These are phyloP conservation scores for Colletotrichum lupini DNA, from an alignment of 2,329 filamentous ascomycete genomes.

Conservation along the genomic window DNA sequence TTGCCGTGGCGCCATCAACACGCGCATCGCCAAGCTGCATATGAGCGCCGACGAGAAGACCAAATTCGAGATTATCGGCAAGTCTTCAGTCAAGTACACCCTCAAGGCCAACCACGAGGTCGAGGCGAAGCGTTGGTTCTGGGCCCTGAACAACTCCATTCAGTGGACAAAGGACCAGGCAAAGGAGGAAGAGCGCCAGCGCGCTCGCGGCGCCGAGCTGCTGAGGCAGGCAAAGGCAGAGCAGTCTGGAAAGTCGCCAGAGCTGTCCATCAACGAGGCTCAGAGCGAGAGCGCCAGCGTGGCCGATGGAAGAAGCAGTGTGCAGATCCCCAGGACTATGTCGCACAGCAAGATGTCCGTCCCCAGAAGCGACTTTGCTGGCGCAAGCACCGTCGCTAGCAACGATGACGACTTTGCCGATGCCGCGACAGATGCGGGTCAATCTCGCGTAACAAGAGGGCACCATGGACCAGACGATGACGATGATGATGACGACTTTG, in stretches of 20 bases:
- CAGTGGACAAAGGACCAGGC: slow-evolving; percentile 98
- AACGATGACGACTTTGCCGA: slow-evolving; percentile 65
- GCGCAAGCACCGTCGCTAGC: slow-evolving; percentile 59
- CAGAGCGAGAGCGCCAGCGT: slow-evolving; percentile 65
- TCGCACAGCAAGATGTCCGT: slow-evolving; percentile 47
- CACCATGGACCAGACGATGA: slow-evolving; percentile 54
- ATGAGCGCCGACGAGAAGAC: slow-evolving; percentile 99
- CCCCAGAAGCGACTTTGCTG: slow-evolving; percentile 48
- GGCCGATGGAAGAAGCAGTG: slow-evolving; percentile 57
- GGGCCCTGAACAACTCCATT: slow-evolving; percentile 98
- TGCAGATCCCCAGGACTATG: slow-evolving; percentile 56
- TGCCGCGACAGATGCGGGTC: slow-evolving; percentile 56
- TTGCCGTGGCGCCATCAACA: slow-evolving; percentile 97
- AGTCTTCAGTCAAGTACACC: slow-evolving; percentile 98
- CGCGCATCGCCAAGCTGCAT: slow-evolving; percentile 92
- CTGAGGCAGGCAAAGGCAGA: slow-evolving; percentile 84
- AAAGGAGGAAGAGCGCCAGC: slow-evolving; percentile 85
- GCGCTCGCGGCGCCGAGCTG: slow-evolving; percentile 78
- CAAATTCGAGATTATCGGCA: slow-evolving; percentile 96
- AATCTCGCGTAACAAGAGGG: slow-evolving; percentile 48
- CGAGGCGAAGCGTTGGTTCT: slow-evolving; percentile 98
- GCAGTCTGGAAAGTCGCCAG: slow-evolving; percentile 63
- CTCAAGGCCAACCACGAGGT: slow-evolving; percentile 98
- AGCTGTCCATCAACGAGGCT: slow-evolving; percentile 57
- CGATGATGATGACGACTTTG: slow-evolving; percentile 80